A percentile compares a stretch with the other conserved stretches of the same genome.
These are phyloP conservation scores for Ambrosiella beaveri DNA, from an alignment of 2,329 filamentous ascomycete species.

Conservation along the genomic window DNA sequence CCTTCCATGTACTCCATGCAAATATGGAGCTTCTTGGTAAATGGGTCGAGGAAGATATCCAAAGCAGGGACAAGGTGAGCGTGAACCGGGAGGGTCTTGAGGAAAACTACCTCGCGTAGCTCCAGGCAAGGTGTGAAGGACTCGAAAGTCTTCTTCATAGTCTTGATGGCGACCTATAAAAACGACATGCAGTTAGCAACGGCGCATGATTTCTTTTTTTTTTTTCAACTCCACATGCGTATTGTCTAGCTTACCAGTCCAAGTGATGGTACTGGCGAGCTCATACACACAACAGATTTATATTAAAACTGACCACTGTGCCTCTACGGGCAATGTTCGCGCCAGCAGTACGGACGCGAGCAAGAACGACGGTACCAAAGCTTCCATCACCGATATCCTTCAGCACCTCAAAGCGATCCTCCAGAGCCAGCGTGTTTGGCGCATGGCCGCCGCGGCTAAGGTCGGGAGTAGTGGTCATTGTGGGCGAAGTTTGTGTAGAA, in stretches of 20 bases:
- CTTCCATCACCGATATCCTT: slow-evolving; percentile 98
- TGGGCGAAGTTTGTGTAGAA: slow-evolving; percentile 4
- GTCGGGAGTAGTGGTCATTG: slow-evolving; percentile 35
- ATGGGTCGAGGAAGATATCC: slow-evolving; percentile 94
- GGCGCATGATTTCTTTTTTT: neutral
- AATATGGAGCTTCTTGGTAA: slow-evolving; percentile 92
- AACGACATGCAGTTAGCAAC: neutral
- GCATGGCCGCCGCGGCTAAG: slow-evolving; percentile 43
- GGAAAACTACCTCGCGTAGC: slow-evolving; percentile 89
- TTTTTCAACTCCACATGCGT: neutral
- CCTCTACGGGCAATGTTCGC: slow-evolving; percentile 75
- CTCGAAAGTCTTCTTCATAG: slow-evolving; percentile 99
- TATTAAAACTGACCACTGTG: slow-evolving; percentile 56
- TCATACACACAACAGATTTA: neutral
- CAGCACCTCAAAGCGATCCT: slow-evolving; percentile 89
- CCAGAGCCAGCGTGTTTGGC: slow-evolving; percentile 44
- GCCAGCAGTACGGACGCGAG: slow-evolving; percentile 78
- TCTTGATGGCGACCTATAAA: slow-evolving; percentile 85
- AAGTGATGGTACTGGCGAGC: neutral
- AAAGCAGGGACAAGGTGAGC: slow-evolving; percentile 89
- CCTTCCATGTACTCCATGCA: slow-evolving; percentile 99
- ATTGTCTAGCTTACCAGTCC: neutral
- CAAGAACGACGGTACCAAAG: slow-evolving; percentile 88
- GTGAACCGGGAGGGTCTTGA: slow-evolving; percentile 74
- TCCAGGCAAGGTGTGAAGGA: slow-evolving; percentile 81